A percentile compares a stretch with the other conserved stretches of the same genome.
Conservation (phyloP, 345 rosid species). For the Eucalyptus guilfoylei region DNA sequence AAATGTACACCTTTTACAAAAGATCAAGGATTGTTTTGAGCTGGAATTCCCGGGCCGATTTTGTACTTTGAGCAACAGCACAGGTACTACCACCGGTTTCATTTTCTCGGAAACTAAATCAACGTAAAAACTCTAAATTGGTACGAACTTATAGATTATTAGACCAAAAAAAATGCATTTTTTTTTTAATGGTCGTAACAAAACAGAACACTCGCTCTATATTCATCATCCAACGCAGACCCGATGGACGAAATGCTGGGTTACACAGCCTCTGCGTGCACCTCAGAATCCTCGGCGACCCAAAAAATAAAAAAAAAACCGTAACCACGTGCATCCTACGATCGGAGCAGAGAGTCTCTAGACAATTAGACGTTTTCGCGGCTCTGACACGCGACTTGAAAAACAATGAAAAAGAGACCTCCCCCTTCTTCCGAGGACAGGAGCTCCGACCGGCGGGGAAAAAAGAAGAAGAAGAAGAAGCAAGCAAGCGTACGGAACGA, state of each 20-base stretch:
- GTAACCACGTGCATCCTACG: background rate
- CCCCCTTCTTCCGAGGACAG: background rate
- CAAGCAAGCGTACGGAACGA: background rate
- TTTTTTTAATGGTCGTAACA: background rate
- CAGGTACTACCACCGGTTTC: background rate
- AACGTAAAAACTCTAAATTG: background rate
- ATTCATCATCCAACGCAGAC: background rate
- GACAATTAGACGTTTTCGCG: too few relatives aligned
- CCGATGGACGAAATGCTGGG: background rate
- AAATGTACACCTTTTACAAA: background rate
- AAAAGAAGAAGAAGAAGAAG: too few relatives aligned
- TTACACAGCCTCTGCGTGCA: background rate
- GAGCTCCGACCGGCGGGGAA: background rate
- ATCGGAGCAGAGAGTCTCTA: background rate
- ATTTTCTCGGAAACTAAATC: background rate
- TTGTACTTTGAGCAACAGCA: background rate
- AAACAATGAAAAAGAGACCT: background rate
- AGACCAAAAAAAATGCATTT: background rate
- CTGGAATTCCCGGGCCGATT: background rate
- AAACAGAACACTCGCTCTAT: background rate
- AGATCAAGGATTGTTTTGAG: background rate
- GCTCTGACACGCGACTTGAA: background rate
- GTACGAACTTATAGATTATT: background rate
- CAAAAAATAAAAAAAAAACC: background rate
- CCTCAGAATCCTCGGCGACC: background rate